These are phyloP conservation scores for Solanum gracilifrons DNA, from an alignment of 257 asterid genomes.

Conservation along the genomic window DNA sequence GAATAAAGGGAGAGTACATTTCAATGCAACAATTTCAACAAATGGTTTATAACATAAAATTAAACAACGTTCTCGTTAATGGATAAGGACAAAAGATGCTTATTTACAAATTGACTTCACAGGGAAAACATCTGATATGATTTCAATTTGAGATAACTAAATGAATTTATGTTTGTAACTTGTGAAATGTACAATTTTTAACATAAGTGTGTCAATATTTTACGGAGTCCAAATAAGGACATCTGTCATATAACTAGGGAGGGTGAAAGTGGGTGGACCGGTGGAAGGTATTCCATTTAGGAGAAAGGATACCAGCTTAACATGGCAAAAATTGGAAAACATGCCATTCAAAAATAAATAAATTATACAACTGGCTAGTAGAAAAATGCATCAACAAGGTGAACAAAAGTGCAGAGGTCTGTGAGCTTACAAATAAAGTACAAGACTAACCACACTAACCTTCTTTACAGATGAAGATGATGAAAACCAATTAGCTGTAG, in stretches of 20 bases:
- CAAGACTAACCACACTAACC: slow-evolving; percentile 25
- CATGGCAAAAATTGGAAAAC: neutral
- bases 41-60: neutral
- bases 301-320: neutral
- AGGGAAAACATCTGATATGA: neutral
- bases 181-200: neutral
- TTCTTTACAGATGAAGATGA: slow-evolving; percentile 82
- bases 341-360: neutral
- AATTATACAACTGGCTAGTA: neutral
- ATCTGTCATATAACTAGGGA: neutral
- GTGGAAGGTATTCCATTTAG: neutral
- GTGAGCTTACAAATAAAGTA: neutral
- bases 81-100: neutral
- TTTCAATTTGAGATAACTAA: neutral
- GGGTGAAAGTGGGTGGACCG: neutral
- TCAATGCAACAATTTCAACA: neutral
- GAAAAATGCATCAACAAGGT: neutral
- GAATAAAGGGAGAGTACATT: neutral
- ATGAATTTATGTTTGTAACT: neutral
- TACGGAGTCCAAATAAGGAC: neutral
- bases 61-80: neutral
- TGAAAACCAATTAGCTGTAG: slow-evolving; percentile 85
- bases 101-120: neutral
- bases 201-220: neutral
- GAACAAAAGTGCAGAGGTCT: neutral